A percentile compares a stretch with the other conserved stretches of the same genome.
Conservation (phyloP, 768 basidiomycete species). For the Phylloporus sp. region DNA sequence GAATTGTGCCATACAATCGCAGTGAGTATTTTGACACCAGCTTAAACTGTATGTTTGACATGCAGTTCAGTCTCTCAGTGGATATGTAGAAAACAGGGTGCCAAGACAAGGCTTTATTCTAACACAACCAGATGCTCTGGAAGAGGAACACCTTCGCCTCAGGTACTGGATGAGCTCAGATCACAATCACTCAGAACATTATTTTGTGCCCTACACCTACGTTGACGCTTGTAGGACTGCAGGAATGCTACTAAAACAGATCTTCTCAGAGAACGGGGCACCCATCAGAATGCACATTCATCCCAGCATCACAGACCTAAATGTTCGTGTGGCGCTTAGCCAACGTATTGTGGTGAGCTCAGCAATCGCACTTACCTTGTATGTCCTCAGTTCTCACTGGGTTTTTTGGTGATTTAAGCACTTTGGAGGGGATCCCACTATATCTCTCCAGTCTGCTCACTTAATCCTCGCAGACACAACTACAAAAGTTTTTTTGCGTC, state of each 20-base stretch:
- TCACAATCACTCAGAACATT: constrained; percentile 69
- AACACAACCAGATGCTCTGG: constrained; percentile 60
- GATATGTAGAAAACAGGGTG: constrained; percentile 72
- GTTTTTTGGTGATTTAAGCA: constrained; percentile 42
- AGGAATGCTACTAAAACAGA: constrained; percentile 68
- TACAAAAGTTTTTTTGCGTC: constrained; percentile 71
- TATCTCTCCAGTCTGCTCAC: constrained; percentile 62
- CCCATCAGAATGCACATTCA: constrained; percentile 80
- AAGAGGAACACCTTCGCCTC: constrained; percentile 69
- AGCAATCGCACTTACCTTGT: constrained; percentile 2
- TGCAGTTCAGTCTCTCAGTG: constrained; percentile 57
- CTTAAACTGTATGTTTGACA: constrained; percentile 5
- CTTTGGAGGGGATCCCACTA: constrained; percentile 74
- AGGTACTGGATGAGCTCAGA: constrained; percentile 71
- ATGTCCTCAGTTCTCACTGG: background rate
- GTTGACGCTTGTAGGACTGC: constrained; percentile 80
- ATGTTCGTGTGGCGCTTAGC: constrained; percentile 60
- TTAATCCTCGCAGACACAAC: constrained; percentile 79
- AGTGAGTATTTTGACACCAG: constrained; percentile 33
- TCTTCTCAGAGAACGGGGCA: constrained; percentile 61
- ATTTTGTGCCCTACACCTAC: constrained; percentile 78
- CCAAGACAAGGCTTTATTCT: constrained; percentile 74
- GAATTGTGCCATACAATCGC: constrained; percentile 73
- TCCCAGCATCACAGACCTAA: constrained; percentile 73
- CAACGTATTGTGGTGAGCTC: constrained; percentile 63